These are phyloP conservation scores for Trichoderma polysporum DNA, from an alignment of 2,329 filamentous ascomycete genomes.

Conservation along the genomic window DNA sequence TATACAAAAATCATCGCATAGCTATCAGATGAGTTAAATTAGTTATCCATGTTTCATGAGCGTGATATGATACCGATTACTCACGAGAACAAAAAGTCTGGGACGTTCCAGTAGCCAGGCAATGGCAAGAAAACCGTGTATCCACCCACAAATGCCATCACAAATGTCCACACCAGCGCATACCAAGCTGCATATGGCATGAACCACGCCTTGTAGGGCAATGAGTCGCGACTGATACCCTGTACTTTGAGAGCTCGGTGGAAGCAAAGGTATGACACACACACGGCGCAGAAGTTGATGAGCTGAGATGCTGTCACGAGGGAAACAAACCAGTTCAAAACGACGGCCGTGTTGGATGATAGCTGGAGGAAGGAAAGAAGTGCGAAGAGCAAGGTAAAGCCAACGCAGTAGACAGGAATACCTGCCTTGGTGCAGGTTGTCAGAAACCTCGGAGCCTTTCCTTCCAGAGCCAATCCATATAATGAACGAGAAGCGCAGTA, in stretches of 20 bases:
- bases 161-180: slow-evolving; percentile 59
- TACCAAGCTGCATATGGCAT: slow-evolving; percentile 74
- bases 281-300: slow-evolving; percentile 70
- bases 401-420: slow-evolving; percentile 73
- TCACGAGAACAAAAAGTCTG: slow-evolving; percentile 71
- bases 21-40: slow-evolving; percentile 27
- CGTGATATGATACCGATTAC: slow-evolving; percentile 27
- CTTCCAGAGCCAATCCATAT: slow-evolving; percentile 67
- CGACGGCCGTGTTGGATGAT: slow-evolving; percentile 62
- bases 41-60: neutral
- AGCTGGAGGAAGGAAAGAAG: slow-evolving; percentile 74
- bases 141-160: slow-evolving; percentile 74
- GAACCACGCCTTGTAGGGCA: slow-evolving; percentile 68
- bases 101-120: slow-evolving; percentile 60
- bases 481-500: slow-evolving; percentile 69
- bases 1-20: slow-evolving; percentile 75
- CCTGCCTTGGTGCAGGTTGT: slow-evolving; percentile 61
- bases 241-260: slow-evolving; percentile 67
- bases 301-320: slow-evolving; percentile 70
- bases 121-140: slow-evolving; percentile 71
- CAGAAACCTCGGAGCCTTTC: slow-evolving; percentile 62
- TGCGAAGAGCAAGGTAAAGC: slow-evolving; percentile 63
- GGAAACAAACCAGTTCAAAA: slow-evolving; percentile 71
- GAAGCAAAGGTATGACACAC: slow-evolving; percentile 70
- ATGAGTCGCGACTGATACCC: slow-evolving; percentile 61